Evolutionary conservation across 2,329 filamentous ascomycete species (phyloP), one percentile per base, ranked within the genome.

Genomic region (Phoma sp.): DNA sequence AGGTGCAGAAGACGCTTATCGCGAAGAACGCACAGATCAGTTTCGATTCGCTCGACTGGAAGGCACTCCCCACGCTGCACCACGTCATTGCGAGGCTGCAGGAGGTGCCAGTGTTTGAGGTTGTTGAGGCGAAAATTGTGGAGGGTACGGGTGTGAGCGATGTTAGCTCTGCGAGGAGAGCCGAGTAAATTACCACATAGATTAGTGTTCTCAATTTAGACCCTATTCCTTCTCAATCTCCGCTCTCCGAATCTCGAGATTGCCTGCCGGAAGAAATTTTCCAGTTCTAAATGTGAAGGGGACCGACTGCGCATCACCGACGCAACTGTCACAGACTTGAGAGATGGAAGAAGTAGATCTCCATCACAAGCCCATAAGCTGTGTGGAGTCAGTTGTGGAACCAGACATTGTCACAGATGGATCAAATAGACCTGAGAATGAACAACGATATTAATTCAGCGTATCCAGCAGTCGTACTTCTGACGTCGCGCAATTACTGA

Each of bases 61-160:
- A 84, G 41, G 74, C 71, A 4, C 66, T 88, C 54, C 86, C 86
- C 0, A 88, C 85, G 2, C 71, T 88, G 47, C 84, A 88, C 63
- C 83, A 88, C 64, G 72, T 88, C 8, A 73, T 84, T 5, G 70
- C 73, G 19, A 74, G 79, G 13, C 68, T 88, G 51, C 78, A 79
- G 1, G 82, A 85, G 59, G 75, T 88, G 4, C 85, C 85, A 0
- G 69, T 87, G 1, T 86, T 83, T 62, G 80, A 81, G 51, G 69
- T 88, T 35, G 72, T 87, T 3, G 75, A 79, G 29, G 84, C 80
- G 0, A 85, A 83, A 71, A 74, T 87, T 2, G 81, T 84, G 0
- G 79, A 84, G 61, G 84, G 84, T 0, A 72, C 67, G 13, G 84
- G 84, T 0, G 83, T 84, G 1, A 76, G 79, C 6, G 81, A 83